These are phyloP conservation scores for Mortierella sp. DNA, from an alignment of 371 early-diverging fungal species.

Conservation along the genomic window DNA sequence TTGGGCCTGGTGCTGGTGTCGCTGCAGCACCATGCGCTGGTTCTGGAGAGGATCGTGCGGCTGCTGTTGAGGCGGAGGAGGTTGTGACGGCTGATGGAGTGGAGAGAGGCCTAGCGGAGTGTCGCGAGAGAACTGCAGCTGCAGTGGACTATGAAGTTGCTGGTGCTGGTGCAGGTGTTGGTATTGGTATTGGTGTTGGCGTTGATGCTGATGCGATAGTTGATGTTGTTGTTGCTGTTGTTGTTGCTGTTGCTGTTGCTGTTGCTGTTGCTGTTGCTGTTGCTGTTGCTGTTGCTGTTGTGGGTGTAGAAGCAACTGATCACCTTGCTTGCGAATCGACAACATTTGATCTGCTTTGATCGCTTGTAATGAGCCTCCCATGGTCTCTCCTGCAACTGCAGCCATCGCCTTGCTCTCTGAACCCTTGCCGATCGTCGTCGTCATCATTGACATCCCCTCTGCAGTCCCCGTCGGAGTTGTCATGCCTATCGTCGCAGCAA, in stretches of 20 bases:
- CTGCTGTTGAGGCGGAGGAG: background rate
- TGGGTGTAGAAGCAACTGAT: background rate
- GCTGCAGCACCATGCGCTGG: conserved; percentile 18
- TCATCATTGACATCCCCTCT: conserved; percentile 1
- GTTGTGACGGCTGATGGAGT: background rate
- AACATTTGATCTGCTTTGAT: too few relatives aligned
- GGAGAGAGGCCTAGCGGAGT: background rate
- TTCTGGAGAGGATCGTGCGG: background rate
- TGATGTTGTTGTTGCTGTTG: background rate
- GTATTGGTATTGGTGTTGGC: background rate
- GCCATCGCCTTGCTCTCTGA: too few relatives aligned
- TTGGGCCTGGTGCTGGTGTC: conserved; percentile 24
- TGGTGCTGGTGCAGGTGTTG: background rate
- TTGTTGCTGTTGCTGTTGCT: background rate
- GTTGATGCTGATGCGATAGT: too few relatives aligned
- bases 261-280: background rate
- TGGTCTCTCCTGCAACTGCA: too few relatives aligned
- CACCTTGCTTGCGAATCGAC: background rate
- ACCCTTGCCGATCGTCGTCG: conserved; percentile 7
- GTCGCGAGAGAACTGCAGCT: too few relatives aligned
- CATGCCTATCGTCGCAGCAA: too few relatives aligned
- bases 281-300: background rate
- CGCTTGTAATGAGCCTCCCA: too few relatives aligned
- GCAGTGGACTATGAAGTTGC: too few relatives aligned
- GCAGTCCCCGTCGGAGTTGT: background rate